Base-by-base conservation (phyloP, 139 green algal species). In the Chara braunii region DNA sequence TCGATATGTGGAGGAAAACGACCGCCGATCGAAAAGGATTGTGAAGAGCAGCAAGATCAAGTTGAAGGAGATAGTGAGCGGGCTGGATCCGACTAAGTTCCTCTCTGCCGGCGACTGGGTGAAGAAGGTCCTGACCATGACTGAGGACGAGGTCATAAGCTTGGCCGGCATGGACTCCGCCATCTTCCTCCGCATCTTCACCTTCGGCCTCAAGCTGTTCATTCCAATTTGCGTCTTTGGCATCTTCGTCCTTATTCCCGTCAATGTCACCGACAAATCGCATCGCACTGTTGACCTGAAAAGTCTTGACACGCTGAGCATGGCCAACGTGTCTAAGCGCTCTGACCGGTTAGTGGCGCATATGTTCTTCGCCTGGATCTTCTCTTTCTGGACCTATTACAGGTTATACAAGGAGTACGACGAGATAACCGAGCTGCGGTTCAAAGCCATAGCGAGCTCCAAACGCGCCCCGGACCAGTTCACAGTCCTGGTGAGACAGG, bases 121-220 rank as follows among this genome's bases (percentile, higher is more conserved):
- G 42, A 37, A 60, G 30, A 32, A 62, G 43, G 43, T 57, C 14
- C 58, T 74, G 7, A 35, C 24, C 29, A 74, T 74, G 65, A 55
- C 65, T 22, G 44, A 74, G 57, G 0, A 33, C 1, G 65, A 74
- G 65, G 50, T 74, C 43, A 50, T 74, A 18, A 1, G 29, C 1
- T 42, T 60, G 40, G 65, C 65, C 3, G 65, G 65, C 9, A 55
- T 74, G 14, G 65, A 74, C 14, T 37, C 32, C 8, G 40, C 59
- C n/a, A 33, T 72, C 24, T 70, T 72, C 43, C 44, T 74, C n/a
- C 53, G 62, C 54, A 12, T 71, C 2, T 54, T 69, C 1, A 35
- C 45, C 31, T 54, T 72, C 22, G 63, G 65, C 14, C 22, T 74
- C 37, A 74, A 74, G 45, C 51, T 74, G 9, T 71, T 74, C 24